A percentile compares a stretch with the other conserved stretches of the same genome.
These are phyloP conservation scores for Phaeodactylum tricornutum DNA, from an alignment of 108 stramenopile species.

Conservation along the genomic window DNA sequence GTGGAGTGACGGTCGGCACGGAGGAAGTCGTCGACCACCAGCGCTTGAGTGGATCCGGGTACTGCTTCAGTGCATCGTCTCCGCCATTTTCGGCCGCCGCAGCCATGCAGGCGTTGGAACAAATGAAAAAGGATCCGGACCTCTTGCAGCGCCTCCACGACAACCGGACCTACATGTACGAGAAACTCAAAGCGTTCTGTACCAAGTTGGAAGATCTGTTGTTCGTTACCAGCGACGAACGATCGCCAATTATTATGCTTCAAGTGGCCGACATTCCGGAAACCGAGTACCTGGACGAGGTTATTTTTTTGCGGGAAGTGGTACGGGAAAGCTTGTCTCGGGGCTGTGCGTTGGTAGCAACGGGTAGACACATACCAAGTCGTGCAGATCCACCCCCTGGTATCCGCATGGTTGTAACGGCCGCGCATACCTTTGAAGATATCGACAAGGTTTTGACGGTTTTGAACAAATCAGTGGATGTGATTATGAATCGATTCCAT, in stretches of 20 bases:
- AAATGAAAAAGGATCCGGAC: constrained; percentile 21
- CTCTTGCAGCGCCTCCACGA: constrained; percentile 21
- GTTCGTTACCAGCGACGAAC: constrained; percentile 53
- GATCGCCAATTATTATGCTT: constrained; percentile 71
- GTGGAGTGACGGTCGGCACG: constrained; percentile 93
- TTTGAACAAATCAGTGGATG: constrained; percentile 11
- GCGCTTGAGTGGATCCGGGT: constrained; percentile 94
- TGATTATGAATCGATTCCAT: constrained; percentile 8
- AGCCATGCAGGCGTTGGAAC: constrained; percentile 41
- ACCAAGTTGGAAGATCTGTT: constrained; percentile 17
- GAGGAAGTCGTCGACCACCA: constrained; percentile 98
- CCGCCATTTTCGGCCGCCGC: constrained; percentile 93
- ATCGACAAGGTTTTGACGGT: constrained; percentile 37
- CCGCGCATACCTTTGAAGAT: constrained; percentile 54
- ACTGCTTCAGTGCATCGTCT: constrained; percentile 95
- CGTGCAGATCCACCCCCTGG: constrained; percentile 29
- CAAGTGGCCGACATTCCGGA: constrained; percentile 32
- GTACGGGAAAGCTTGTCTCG: constrained; percentile 45
- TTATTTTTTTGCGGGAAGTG: constrained; percentile 48
- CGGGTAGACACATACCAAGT: constrained; percentile 12
- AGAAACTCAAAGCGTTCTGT: constrained; percentile 16
- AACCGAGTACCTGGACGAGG: constrained; percentile 40
- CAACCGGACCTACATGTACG: constrained; percentile 32
- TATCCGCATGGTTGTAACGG: constrained; percentile 62
- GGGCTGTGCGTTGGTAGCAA: constrained; percentile 67